A percentile compares a stretch with the other conserved stretches of the same genome.
These are phyloP conservation scores for Westerdykella ornata DNA, from an alignment of 2,329 filamentous ascomycete species.

Conservation along the genomic window DNA sequence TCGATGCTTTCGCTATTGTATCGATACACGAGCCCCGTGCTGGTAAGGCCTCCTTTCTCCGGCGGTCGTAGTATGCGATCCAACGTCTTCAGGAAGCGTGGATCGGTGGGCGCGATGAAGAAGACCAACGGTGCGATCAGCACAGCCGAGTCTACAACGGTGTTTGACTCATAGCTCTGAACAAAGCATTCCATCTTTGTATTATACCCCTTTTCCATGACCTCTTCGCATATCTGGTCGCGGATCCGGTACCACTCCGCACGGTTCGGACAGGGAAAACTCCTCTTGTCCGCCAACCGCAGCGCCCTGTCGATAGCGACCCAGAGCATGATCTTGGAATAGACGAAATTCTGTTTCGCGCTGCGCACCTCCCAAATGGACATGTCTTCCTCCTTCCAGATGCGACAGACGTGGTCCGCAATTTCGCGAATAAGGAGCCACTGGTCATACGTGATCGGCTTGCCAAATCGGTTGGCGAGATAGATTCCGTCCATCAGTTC, in stretches of 20 bases:
- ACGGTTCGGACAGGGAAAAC: constrained; percentile 66
- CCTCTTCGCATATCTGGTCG: constrained; percentile 64
- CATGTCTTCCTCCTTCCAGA: constrained; percentile 64
- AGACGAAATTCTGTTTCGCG: constrained; percentile 68
- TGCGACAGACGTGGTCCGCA: constrained; percentile 61
- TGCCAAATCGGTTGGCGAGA: constrained; percentile 72
- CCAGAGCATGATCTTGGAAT: constrained; percentile 80
- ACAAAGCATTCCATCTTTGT: constrained; percentile 61
- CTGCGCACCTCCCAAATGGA: constrained; percentile 79
- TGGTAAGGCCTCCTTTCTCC: constrained; percentile 69
- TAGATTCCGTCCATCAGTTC: constrained; percentile 73
- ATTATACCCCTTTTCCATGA: constrained; percentile 77
- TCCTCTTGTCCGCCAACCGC: constrained; percentile 66
- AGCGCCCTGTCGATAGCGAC: constrained; percentile 71
- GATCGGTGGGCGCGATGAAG: constrained; percentile 71
- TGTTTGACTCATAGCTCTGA: constrained; percentile 67
- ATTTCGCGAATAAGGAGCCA: constrained; percentile 66
- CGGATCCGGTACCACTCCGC: constrained; percentile 58
- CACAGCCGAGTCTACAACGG: constrained; percentile 65
- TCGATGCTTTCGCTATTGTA: constrained; percentile 64
- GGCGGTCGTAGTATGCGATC: constrained; percentile 64
- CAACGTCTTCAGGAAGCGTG: constrained; percentile 65
- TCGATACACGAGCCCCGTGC: constrained; percentile 67
- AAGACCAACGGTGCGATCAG: constrained; percentile 73
- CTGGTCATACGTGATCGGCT: constrained; percentile 66